Conservation (phyloP, 2,329 filamentous ascomycete species). For the Myriosclerotinia scirpicola region DNA sequence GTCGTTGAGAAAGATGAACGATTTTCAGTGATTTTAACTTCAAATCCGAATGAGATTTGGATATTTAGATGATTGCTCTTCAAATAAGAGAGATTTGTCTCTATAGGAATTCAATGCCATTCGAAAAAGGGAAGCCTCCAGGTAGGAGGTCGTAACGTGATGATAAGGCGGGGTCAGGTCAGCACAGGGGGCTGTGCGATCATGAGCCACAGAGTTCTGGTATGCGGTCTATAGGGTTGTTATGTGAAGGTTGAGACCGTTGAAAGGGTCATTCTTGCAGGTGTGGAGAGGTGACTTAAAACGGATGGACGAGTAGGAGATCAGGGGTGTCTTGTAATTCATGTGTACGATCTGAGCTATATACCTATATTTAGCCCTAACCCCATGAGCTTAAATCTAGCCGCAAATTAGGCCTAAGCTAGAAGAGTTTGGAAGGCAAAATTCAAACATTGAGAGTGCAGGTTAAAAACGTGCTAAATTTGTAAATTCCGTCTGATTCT, state of each 20-base stretch:
- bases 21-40: not conserved
- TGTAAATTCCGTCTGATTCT: too few relatives aligned
- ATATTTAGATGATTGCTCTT: not conserved
- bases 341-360: too few relatives aligned
- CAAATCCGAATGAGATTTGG: not conserved
- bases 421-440: not conserved
- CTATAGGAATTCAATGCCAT: not conserved
- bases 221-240: not conserved
- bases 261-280: too few relatives aligned
- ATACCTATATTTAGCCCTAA: too few relatives aligned
- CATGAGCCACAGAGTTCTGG: not conserved
- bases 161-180: not conserved
- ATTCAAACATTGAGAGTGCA: too few relatives aligned
- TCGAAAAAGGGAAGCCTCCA: not conserved
- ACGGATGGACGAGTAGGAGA: too few relatives aligned
- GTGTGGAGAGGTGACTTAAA: too few relatives aligned
- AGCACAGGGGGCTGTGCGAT: not conserved
- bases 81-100: not conserved
- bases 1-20: not conserved
- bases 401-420: not conserved
- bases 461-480: too few relatives aligned
- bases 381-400: not conserved
- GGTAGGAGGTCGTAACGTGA: not conserved
- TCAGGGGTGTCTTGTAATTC: too few relatives aligned
- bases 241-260: not conserved